Evolutionary conservation across 805 yeast genomes (phyloP).

Genomic region (Lipomyces oligophaga): DNA sequence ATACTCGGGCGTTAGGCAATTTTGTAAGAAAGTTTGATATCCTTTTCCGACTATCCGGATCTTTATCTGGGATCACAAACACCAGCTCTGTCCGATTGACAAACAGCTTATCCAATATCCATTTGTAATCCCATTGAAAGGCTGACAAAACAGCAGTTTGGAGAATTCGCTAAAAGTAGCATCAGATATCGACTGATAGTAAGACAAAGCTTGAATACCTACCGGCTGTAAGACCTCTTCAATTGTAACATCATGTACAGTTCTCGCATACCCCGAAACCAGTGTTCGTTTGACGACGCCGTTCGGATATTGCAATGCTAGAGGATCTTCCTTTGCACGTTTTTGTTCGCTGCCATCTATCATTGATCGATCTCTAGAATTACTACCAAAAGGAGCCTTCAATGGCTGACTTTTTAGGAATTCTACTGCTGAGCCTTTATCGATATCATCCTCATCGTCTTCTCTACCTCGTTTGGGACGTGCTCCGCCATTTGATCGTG

Average conservation of each 20-base stretch:
- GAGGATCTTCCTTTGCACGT: constrained; percentile 7
- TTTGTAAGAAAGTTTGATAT: neutral
- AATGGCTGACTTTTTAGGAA: no score
- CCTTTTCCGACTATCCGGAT: constrained; percentile 8
- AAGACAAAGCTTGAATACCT: neutral
- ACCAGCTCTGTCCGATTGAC: constrained; percentile 17
- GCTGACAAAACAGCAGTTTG: constrained; percentile 23
- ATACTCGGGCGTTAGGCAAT: constrained; percentile 19
- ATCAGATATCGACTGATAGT: neutral
- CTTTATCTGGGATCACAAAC: constrained; percentile 24
- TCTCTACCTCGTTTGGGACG: constrained; percentile 15
- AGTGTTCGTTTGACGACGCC: constrained; percentile 26
- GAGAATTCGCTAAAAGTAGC: constrained; percentile 3
- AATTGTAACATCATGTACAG: constrained; percentile 18
- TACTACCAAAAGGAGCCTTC: no score
- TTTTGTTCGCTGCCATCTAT: neutral
- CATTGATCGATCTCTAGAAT: no score
- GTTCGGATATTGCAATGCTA: constrained; percentile 11
- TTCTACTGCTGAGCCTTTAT: no score
- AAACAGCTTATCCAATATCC: constrained; percentile 21
- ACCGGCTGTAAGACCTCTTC: constrained; percentile 27
- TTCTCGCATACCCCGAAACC: constrained; percentile 17
- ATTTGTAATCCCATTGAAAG: constrained; percentile 27
- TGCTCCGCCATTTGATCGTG: constrained; percentile 20
- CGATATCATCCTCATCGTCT: constrained; percentile 5